phyloP scores from a whole-genome alignment of 495 filamentous ascomycete genomes.

The Aspergillus funiculosus region DNA sequence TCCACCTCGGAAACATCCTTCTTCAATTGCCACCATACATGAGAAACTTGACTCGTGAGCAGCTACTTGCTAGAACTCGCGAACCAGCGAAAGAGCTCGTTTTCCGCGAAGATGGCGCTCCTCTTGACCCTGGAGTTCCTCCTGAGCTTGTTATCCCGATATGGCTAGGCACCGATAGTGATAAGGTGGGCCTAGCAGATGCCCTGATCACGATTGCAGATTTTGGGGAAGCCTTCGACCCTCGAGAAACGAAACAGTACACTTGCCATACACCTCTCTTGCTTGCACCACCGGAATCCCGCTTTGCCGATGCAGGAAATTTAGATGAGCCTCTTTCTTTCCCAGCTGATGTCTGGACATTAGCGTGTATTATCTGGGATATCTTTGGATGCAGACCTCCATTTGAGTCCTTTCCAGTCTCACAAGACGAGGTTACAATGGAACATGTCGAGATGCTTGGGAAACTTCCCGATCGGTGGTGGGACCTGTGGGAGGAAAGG shows the following conservation, averaged over 20 bases:
- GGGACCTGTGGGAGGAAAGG: constrained; percentile 11
- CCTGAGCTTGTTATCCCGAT: constrained; percentile 1
- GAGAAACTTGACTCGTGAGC: neutral
- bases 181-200: neutral
- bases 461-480: constrained; percentile 28
- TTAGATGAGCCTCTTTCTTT: constrained; percentile 24
- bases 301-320: constrained; percentile 6
- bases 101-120: constrained; percentile 1
- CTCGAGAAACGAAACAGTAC: neutral
- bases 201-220: neutral
- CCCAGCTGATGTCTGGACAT: constrained; percentile 32
- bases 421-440: neutral
- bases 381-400: constrained; percentile 14
- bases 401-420: constrained; percentile 9
- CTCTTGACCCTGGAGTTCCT: constrained; percentile 3
- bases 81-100: constrained; percentile 6
- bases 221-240: constrained; percentile 5
- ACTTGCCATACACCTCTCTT: neutral
- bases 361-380: constrained; percentile 30
- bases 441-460: constrained; percentile 17
- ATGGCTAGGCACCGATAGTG: neutral
- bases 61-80: neutral
- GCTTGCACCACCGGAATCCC: constrained; percentile 2
- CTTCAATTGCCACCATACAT: constrained; percentile 5
- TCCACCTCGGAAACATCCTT: constrained; percentile 8